A percentile compares a stretch with the other conserved stretches of the same genome.
These are phyloP conservation scores for Alternaria gansuensis DNA, from an alignment of 2,329 filamentous ascomycete genomes.

Conservation along the genomic window DNA sequence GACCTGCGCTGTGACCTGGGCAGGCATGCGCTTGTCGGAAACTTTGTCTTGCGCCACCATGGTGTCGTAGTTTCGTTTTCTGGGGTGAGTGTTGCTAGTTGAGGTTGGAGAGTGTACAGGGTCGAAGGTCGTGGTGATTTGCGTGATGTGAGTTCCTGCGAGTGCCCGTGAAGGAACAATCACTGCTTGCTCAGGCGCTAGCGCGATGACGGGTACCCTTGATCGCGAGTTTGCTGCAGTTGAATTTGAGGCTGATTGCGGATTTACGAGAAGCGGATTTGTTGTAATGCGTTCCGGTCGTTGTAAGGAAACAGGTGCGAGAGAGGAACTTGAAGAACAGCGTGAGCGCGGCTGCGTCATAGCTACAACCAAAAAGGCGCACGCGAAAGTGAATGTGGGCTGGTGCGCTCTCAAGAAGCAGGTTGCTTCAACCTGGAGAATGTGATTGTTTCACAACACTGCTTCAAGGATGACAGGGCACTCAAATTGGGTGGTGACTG, in stretches of 20 bases:
- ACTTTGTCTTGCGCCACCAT: not conserved
- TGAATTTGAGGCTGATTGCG: not conserved
- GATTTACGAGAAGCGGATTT: not conserved
- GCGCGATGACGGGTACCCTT: not conserved
- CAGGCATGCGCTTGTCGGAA: not conserved
- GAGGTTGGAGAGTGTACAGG: not conserved
- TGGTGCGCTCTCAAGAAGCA: not conserved
- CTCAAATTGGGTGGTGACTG: not conserved
- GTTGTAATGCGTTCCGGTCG: not conserved
- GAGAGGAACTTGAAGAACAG: not conserved
- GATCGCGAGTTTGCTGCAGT: not conserved
- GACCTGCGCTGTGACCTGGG: constrained; percentile 8
- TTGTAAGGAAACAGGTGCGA: not conserved
- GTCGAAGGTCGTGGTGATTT: not conserved
- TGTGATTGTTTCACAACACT: not conserved
- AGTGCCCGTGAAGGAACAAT: constrained; percentile 5
- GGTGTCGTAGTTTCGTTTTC: not conserved
- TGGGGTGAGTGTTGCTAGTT: not conserved
- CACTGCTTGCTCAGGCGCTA: constrained; percentile 8
- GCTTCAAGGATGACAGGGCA: not conserved
- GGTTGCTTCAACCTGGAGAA: constrained; percentile 1
- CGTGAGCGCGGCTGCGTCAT: constrained; percentile 4
- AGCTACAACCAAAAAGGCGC: not conserved
- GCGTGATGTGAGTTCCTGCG: not conserved
- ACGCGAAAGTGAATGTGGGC: not conserved